A percentile compares a stretch with the other conserved stretches of the same genome.
These are phyloP conservation scores for Blakeslea trispora DNA, from an alignment of 371 early-diverging fungal genomes.

Conservation along the genomic window DNA sequence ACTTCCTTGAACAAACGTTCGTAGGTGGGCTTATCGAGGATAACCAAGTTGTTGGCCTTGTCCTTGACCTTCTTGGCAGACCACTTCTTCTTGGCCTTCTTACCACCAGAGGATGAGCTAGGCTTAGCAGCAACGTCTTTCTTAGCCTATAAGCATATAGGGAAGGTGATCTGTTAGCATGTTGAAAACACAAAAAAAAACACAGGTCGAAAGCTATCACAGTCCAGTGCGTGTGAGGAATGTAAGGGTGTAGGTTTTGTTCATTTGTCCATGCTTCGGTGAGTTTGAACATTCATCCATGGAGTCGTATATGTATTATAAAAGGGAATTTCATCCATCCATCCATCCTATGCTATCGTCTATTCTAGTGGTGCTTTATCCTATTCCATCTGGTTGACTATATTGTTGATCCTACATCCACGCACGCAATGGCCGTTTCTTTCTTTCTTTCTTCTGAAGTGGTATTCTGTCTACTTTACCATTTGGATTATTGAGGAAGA, in stretches of 20 bases:
- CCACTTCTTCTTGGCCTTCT: constrained; percentile 96
- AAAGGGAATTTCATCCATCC: too few relatives aligned
- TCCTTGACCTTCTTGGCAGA: constrained; percentile 96
- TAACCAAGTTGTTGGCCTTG: constrained; percentile 96
- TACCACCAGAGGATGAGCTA: constrained; percentile 77
- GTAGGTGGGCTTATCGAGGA: constrained; percentile 88
- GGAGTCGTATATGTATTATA: too few relatives aligned
- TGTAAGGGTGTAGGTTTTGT: too few relatives aligned
- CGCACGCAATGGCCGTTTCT: neutral
- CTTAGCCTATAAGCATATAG: constrained; percentile 63
- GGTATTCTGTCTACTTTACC: constrained; percentile 14
- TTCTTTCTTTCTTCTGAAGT: neutral
- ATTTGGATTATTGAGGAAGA: constrained; percentile 34
- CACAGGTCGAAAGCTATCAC: neutral
- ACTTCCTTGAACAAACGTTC: constrained; percentile 98
- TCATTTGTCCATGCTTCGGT: too few relatives aligned
- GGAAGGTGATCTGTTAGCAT: neutral
- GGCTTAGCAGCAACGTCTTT: constrained; percentile 74
- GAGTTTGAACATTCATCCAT: too few relatives aligned
- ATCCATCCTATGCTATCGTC: constrained; percentile 10
- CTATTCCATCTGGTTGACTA: neutral
- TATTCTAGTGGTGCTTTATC: neutral
- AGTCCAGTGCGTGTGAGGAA: neutral
- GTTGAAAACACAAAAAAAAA: neutral
- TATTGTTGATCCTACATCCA: neutral